Evolutionary conservation across 2,329 filamentous ascomycete species (phyloP), one percentile per base, ranked within the genome.

Genomic region (Paracorniculantispora psalliotae): DNA sequence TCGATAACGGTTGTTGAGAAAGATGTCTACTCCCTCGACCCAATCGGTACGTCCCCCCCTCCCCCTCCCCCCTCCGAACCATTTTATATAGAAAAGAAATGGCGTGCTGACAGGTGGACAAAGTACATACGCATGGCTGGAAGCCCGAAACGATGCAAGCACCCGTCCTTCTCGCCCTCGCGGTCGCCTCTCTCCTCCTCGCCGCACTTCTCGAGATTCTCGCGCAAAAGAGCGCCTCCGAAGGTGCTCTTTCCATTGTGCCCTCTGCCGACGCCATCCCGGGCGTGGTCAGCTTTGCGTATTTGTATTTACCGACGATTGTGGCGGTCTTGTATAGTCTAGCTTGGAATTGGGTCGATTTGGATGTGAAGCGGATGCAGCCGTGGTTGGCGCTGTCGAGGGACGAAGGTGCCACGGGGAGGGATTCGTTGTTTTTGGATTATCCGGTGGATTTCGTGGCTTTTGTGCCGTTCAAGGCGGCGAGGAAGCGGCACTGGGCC

Each of bases 341-440:
- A 1, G 48, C 79, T 0, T 87, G 83, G 82, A 77, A 73, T 2
- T 85, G 83, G 81, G 74, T 86, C 0, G 84, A 87, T 53, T 66
- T 87, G 0, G 81, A 88, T 37, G 71, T 77, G 0, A 84, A 85
- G 60, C 64, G 85, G 0, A 71, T 87, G 47, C 83, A 88, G 35
- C 84, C 84, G 0, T 88, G 79, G 73, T 78, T 84, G 12, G 81
- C 86, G 23, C 57, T 87, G 0, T 84, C 82, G 0, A 78, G 75
- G 10, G 15, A 63, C 0, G 63, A 66, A 0, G 83, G 83, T 0
- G 79, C 79, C 0, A 63, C 63, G 0, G 81, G 73, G 0, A 67
- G 72, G 6, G 64, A 80, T 0, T 83, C 81, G 0, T 17, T 87
- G 0, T 69, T 84, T 0, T 51, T 87, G 0, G 73, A 78, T 0